Evolutionary conservation across 345 rosid genomes (phyloP), one percentile per base, ranked within the genome.

Genomic region (Lumnitzera racemosa): DNA sequence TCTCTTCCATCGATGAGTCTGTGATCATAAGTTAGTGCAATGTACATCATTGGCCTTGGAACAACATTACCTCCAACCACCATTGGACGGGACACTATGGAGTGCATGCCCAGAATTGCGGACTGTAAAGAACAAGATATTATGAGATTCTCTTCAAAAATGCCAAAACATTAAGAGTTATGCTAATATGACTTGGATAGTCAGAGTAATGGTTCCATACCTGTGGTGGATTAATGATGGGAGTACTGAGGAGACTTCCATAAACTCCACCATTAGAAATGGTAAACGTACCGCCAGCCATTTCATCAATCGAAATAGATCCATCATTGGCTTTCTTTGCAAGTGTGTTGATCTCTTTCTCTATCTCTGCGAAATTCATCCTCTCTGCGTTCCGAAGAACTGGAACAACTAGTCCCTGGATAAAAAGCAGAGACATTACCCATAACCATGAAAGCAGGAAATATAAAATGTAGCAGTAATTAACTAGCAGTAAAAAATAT

Each of bases 191-290:
- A 36, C 31, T 15, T 16, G 23, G 53, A 17, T 15, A 15, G 52
- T 14, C 31, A 27, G 5, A 27, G 31, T 24, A 47, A 36, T 36
- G n/a, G 55, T 59, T 13, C 8, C 67, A 16, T 47, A 92, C 98
- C 97, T 92, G 98, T 46, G 98, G 98, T 51, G 98, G 98, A 72
- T 92, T 92, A 72, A 92, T 92, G 68, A 92, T 92, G n/a, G 98
- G 98, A 56, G 98, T 92, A 71, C 98, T 92, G 68, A 92, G 51
- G 29, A 92, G 97, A 72, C 98, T 92, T 68, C 98, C 98, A 55
- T 92, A 89, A 59, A 92, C 98, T 51, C 92, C 92, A 49, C 92
- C 89, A 17, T 86, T 86, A 11, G 92, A 86, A 64, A 86, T 79
- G 12, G 97, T 92, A 75, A 92, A 89, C 53, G 98, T 75, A 47